phyloP scores from a whole-genome alignment of 139 green algal species.

The Deuterostichococcus epilithicus region DNA sequence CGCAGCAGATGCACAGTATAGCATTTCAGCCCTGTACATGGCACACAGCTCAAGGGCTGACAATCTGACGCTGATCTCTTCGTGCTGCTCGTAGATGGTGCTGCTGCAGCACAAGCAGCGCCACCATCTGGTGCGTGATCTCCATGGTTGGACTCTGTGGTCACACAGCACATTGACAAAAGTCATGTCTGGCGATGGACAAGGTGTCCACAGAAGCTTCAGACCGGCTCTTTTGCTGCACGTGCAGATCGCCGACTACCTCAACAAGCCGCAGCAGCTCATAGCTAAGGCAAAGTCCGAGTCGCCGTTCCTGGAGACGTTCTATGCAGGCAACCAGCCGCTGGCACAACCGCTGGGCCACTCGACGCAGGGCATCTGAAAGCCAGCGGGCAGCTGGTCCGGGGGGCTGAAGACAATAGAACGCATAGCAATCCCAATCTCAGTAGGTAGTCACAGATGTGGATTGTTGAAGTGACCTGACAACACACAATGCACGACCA shows the following conservation, averaged over 20 bases:
- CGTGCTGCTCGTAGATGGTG: constrained; percentile 67
- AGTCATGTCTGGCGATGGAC: neutral
- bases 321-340: constrained; percentile 22
- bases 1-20: neutral
- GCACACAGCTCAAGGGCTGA: neutral
- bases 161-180: neutral
- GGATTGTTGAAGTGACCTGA: too few species aligned
- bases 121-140: constrained; percentile 62
- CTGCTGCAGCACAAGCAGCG: constrained; percentile 82
- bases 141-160: neutral
- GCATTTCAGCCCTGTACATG: neutral
- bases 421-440: too few species aligned
- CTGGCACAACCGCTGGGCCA: neutral
- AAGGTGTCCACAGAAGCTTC: neutral
- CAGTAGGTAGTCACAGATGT: too few species aligned
- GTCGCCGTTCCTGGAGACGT: constrained; percentile 37
- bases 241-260: constrained; percentile 33
- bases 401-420: too few species aligned
- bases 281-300: constrained; percentile 6
- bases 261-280: constrained; percentile 12
- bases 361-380: neutral
- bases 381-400: too few species aligned
- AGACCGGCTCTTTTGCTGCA: neutral
- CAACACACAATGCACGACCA: too few species aligned
- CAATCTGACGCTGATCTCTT: neutral